Base-by-base conservation (phyloP, 75 land plant species). In the Picea sitchensis region DNA sequence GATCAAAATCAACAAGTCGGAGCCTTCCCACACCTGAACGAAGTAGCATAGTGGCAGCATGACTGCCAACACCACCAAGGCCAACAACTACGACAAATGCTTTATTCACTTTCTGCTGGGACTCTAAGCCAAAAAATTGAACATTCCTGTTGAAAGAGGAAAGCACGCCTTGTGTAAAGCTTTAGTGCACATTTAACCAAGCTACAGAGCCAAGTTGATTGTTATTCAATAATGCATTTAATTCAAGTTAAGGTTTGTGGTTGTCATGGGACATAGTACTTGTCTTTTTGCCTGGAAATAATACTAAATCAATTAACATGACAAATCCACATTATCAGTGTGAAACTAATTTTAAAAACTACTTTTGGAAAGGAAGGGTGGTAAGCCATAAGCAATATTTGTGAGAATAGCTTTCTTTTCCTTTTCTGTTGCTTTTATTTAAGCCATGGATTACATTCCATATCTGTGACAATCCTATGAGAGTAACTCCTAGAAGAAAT, bases 41-140 rank as follows among this genome's bases (percentile, higher is more conserved):
- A 63, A 94, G 86, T 74, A 97, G 94, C 99, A 97, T 97, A 36
- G 88, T 87, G 69, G 99, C 98, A 84, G 99, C 99, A 95, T 97
- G 99, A 76, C 99, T 97, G 14, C 99, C 99, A 68, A 97, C 99
- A 34, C 99, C 99, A 76, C 99, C 99, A 85, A 97, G 98, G 65
- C 99, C 99, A 79, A 97, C 88, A 58, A 97, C 93, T 20, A 97
- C 89, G 71, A 97, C 98, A 83, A 90, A 95, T 31, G 99, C 81
- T 57, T 80, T 76, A 58, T 89, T 87, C 64, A 97, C 94, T 84
- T 91, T 91, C 80, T 75, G 75, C 80, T 93, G 99, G n/a, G 87
- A 78, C 41, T 91, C 98, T 3, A 90, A 59, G 34, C 99, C 98
- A 85, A 93, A 97, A 78, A 97, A 97, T 69, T 97, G 99, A 23